Evolutionary conservation across 2,329 filamentous ascomycete species (phyloP), one percentile per base, ranked within the genome.

Genomic region (Fusarium siculi): DNA sequence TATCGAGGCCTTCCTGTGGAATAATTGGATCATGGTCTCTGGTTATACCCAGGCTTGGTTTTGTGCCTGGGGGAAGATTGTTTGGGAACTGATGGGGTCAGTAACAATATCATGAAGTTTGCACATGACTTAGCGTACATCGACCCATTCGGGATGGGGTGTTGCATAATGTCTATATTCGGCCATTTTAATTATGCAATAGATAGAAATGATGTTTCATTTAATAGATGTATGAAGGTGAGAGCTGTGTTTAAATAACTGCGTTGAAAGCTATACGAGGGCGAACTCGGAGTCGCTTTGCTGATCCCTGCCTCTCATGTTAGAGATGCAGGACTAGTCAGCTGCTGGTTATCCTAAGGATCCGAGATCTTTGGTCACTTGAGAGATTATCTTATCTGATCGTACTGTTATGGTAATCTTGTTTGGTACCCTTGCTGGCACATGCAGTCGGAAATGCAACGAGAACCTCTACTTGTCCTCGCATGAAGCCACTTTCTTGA

Each of bases 81-180:
- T 77, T 77, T 28, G 78, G 74, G 12, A 78, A 77, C 75, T 80
- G 44, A 30, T 9, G 34, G 19, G 7, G 25, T 73, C 12, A 60
- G 62, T 25, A 34, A 7, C 37, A 5, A 34, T 34, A 34, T 53
- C 50, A 40, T 49, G 36, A 36, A 36, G 37, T 42, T 61, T 44
- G 4, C 54, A 36, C 7, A 14, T 44, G n/a, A 21, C 30, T 16
- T 36, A 55, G 59, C 54, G 37, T 42, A 62, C 72, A 43, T 68
- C 64, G 16, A 47, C 59, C 60, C 64, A 75, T 43, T 72, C 37
- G 19, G 69, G 64, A 43, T 69, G 50, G 2, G 57, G 66, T 8
- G 40, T 42, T 11, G 65, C 63, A 42, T 67, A 68, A 25, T 68
- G 59, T 58, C 62, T 58, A 44, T 72, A 54, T 47, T 73, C 72